A percentile compares a stretch with the other conserved stretches of the same genome.
Conservation (phyloP, 306 rosid species). For the Mimosa pudica region DNA sequence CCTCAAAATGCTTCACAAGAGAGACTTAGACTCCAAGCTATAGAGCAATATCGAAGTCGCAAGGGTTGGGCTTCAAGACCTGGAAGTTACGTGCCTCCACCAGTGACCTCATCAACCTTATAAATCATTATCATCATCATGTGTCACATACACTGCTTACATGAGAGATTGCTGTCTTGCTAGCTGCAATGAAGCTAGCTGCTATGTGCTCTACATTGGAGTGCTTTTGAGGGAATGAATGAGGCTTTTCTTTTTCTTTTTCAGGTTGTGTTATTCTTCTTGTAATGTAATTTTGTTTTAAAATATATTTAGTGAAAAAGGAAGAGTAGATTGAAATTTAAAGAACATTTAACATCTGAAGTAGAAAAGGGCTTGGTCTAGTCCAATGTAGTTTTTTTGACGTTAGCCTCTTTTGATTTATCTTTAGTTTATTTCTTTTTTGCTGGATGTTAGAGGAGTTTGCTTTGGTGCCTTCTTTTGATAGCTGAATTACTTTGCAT, state of each 20-base stretch:
- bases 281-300: constrained; percentile 12
- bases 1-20: constrained; percentile 73
- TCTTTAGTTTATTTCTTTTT: too few species aligned
- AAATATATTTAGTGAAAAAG: neutral
- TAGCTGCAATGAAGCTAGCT: neutral
- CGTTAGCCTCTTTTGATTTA: neutral
- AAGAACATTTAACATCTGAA: neutral
- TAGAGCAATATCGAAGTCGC: constrained; percentile 80
- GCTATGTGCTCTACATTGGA: neutral
- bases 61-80: constrained; percentile 87
- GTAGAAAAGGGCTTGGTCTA: neutral
- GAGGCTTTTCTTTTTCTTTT: neutral
- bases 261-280: constrained; percentile 27
- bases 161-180: neutral
- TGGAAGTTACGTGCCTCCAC: constrained; percentile 63
- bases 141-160: constrained; percentile 9
- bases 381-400: neutral
- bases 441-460: too few species aligned
- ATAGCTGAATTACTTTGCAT: too few species aligned
- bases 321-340: neutral
- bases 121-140: constrained; percentile 25
- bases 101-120: constrained; percentile 28
- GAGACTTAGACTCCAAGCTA: constrained; percentile 77
- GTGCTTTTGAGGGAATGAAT: constrained; percentile 9
- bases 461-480: too few species aligned